Percentiles rank a stretch among this genome's conserved stretches.
Conservation (phyloP, 148 eudicot genomes). For the Rhododendron simsii region DNA sequence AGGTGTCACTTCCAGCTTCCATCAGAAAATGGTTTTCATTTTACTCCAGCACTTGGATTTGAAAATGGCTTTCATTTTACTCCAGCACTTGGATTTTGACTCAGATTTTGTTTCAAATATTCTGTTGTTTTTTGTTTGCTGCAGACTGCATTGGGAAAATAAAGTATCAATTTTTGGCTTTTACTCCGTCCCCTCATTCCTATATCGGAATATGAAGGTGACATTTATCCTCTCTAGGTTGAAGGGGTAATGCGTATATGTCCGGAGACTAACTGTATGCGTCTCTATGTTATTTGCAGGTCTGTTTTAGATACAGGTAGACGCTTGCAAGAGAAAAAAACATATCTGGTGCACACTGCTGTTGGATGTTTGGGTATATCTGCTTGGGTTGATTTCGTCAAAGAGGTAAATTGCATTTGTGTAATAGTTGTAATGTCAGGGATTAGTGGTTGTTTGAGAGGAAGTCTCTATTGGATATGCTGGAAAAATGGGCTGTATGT, state of each 20-base stretch:
- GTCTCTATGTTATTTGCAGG: slow-evolving; percentile 23
- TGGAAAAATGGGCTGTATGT: background rate
- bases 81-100: too few relatives aligned
- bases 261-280: too few relatives aligned
- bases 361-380: slow-evolving; percentile 70
- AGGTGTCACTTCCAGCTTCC: too few relatives aligned
- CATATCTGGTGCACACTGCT: slow-evolving; percentile 74
- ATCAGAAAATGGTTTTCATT: too few relatives aligned
- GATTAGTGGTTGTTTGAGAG: background rate
- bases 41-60: too few relatives aligned
- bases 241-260: background rate
- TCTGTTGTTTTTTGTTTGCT: background rate
- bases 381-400: slow-evolving; percentile 75
- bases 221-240: background rate
- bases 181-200: background rate
- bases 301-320: slow-evolving; percentile 69
- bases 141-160: background rate
- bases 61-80: too few relatives aligned
- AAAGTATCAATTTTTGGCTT: background rate
- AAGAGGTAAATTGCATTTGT: slow-evolving; percentile 48
- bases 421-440: background rate
- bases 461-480: background rate
- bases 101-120: background rate
- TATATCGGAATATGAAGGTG: background rate
- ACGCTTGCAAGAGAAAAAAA: slow-evolving; percentile 61